Percentiles rank a stretch among this genome's conserved stretches.
phyloP scores from a whole-genome alignment of 768 basidiomycete species.

The Mycena galopus region DNA sequence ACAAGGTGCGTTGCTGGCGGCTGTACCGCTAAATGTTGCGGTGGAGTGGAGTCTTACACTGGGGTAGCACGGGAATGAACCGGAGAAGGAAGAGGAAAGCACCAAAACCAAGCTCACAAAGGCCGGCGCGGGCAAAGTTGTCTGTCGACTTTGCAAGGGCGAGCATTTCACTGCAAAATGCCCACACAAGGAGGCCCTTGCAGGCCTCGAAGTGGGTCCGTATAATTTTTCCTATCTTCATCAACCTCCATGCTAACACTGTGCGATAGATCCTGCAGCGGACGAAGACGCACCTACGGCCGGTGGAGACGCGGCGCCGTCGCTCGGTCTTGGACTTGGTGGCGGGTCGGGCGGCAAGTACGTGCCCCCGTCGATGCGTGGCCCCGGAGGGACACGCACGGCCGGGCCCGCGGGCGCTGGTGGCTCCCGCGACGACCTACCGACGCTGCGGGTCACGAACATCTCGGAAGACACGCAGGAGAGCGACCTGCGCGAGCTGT shows the following conservation, averaged over 20 bases:
- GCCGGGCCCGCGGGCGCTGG: conserved; percentile 49
- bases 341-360: conserved; percentile 53
- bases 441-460: conserved; percentile 97
- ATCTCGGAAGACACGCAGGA: conserved; percentile 96
- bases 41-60: neutral
- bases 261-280: neutral
- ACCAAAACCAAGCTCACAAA: conserved; percentile 76
- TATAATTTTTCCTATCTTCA: conserved; percentile 1
- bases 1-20: conserved; percentile 65
- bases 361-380: conserved; percentile 4
- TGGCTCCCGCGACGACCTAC: conserved; percentile 87
- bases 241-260: neutral
- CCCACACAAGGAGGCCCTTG: conserved; percentile 96
- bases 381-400: conserved; percentile 10
- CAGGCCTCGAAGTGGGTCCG: conserved; percentile 76
- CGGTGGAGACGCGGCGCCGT: conserved; percentile 51
- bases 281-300: conserved; percentile 48
- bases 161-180: conserved; percentile 98
- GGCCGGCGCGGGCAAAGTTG: conserved; percentile 88
- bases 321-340: conserved; percentile 53
- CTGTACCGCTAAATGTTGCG: neutral
- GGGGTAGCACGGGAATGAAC: conserved; percentile 66
- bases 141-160: conserved; percentile 95
- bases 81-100: conserved; percentile 74
- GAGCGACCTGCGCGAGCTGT: conserved; percentile 92